Base-by-base conservation (phyloP, 2,329 filamentous ascomycete species). In the Ascosphaera acerosa region DNA sequence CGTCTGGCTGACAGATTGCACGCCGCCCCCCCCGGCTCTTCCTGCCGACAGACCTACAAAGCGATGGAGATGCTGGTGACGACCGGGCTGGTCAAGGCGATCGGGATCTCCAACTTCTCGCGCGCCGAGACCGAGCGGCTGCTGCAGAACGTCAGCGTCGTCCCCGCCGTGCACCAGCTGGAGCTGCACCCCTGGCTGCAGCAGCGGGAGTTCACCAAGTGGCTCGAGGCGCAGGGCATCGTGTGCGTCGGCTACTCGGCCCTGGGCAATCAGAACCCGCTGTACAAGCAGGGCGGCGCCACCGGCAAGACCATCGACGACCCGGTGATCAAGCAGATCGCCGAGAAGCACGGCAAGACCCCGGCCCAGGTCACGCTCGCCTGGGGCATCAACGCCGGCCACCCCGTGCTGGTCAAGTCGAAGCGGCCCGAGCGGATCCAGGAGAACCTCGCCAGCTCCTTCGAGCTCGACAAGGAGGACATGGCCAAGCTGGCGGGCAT, bases 31-130 rank as follows among this genome's bases (percentile, higher is more conserved):
- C n/a, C n/a, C n/a, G n/a, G n/a, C n/a, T n/a, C n/a, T n/a, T n/a
- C n/a, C n/a, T n/a, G n/a, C 19, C 15, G 53, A 31, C 49, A 61
- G 25, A 69, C 64, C 44, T 80, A 45, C 70, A 66, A 71, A 43
- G 62, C 62, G 28, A 68, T 80, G 57, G 60, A 67, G 41, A 62
- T 62, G 10, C 46, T 70, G 2, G 44, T 65, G 4, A 41, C 48
- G 2, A 60, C 62, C 3, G 73, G 73, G 33, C 61, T 62, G 32
- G 66, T 65, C 31, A 62, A 59, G 37, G 66, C 66, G 23, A 78
- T 82, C 40, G 76, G 76, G 18, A 67, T 82, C 17, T 41, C 37
- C 12, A 41, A 41, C 32, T 41, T 40, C 19, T 38, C 36, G 22
- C 32, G 31, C 18, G 30, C 26, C 14, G 35, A 41, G 32, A 32